phyloP scores from a whole-genome alignment of 306 rosid species.

The Acmispon strigosus region DNA sequence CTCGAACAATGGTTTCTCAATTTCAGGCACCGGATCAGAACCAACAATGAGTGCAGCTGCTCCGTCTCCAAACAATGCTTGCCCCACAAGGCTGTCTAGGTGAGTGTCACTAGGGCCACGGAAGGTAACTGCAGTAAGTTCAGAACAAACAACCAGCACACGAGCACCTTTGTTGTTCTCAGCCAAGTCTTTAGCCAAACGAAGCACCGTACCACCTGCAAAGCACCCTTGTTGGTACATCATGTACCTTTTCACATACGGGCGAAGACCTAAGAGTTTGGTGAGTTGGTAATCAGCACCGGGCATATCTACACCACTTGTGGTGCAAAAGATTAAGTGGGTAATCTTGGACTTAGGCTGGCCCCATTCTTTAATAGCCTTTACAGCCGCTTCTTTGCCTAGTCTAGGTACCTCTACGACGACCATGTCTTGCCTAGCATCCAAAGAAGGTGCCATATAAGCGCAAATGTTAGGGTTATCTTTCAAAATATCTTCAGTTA shows the following conservation, averaged over 20 bases:
- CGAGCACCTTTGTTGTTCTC: conserved; percentile 37
- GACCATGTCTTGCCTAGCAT: conserved; percentile 47
- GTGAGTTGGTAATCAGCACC: too few species aligned
- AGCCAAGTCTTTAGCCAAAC: conserved; percentile 35
- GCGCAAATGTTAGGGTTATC: conserved; percentile 37
- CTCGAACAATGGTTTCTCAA: conserved; percentile 58
- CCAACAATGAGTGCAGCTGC: conserved; percentile 53
- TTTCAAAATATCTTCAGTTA: conserved; percentile 22
- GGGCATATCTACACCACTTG: too few species aligned
- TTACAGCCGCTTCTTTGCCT: not conserved
- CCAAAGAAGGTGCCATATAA: conserved; percentile 65
- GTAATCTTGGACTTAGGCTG: conserved; percentile 26
- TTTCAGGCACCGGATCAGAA: conserved; percentile 45
- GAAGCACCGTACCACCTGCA: conserved; percentile 28
- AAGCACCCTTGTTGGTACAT: too few species aligned
- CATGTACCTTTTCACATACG: too few species aligned
- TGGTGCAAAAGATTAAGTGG: too few species aligned
- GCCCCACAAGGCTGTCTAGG: conserved; percentile 30
- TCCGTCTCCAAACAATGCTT: conserved; percentile 34
- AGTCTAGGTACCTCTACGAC: not conserved
- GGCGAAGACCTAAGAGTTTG: too few species aligned
- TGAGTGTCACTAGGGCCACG: conserved; percentile 34
- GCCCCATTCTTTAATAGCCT: conserved; percentile 9
- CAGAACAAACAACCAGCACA: conserved; percentile 33
- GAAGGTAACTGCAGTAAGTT: conserved; percentile 27